phyloP scores from a whole-genome alignment of 2,329 filamentous ascomycete species.

The Chaetothyriales sp. region DNA sequence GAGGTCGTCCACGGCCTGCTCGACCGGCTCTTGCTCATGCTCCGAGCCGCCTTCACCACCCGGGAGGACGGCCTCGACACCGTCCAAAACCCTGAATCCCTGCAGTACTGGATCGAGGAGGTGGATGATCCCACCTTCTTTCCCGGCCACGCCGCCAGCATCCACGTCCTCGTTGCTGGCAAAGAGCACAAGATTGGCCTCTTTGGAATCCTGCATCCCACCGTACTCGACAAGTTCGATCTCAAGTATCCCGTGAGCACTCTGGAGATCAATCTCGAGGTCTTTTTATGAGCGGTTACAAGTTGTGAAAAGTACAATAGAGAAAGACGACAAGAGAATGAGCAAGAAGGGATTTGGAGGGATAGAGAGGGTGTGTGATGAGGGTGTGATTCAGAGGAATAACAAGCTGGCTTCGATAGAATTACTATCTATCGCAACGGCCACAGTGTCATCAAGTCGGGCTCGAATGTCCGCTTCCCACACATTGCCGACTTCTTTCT shows the following conservation, averaged over 20 bases:
- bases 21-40: slow-evolving; percentile 83
- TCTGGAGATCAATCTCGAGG: slow-evolving; percentile 85
- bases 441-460: neutral
- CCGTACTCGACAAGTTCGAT: slow-evolving; percentile 84
- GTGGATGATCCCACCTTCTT: slow-evolving; percentile 86
- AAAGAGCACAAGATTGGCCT: slow-evolving; percentile 67
- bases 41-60: slow-evolving; percentile 65
- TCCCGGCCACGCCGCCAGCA: slow-evolving; percentile 69
- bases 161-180: slow-evolving; percentile 60
- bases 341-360: neutral
- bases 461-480: neutral
- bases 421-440: too few species aligned
- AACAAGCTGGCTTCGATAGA: neutral
- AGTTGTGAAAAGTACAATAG: neutral
- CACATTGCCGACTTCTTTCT: neutral
- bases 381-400: neutral
- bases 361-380: slow-evolving; percentile 1
- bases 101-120: slow-evolving; percentile 88
- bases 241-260: slow-evolving; percentile 86
- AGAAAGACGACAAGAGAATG: slow-evolving; percentile 4
- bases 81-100: slow-evolving; percentile 35
- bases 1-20: slow-evolving; percentile 89
- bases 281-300: slow-evolving; percentile 29
- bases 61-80: slow-evolving; percentile 55
- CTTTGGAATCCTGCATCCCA: slow-evolving; percentile 88